A percentile compares a stretch with the other conserved stretches of the same genome.
phyloP scores from a whole-genome alignment of 2,329 filamentous ascomycete species.

The Penicillium palitans region DNA sequence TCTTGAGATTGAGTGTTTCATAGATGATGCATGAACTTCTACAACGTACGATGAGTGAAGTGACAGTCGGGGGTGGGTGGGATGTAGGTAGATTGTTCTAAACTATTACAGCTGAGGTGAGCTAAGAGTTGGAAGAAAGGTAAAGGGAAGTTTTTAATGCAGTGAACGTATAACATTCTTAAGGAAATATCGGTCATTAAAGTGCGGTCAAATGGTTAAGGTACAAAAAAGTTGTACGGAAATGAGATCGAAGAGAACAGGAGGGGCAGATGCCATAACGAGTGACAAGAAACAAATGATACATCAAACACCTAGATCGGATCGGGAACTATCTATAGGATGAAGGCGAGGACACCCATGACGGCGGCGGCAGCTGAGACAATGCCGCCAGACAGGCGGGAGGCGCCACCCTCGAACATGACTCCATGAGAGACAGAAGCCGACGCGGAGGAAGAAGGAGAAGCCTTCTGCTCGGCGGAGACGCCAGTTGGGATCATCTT shows the following conservation, averaged over 20 bases:
- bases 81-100: fast-evolving
- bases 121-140: fast-evolving
- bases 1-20: no score
- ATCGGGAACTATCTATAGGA: constrained; percentile 22
- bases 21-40: neutral
- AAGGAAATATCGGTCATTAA: constrained; percentile 14
- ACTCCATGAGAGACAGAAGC: constrained; percentile 18
- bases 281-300: constrained; percentile 10
- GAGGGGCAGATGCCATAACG: constrained; percentile 4
- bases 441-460: constrained; percentile 41
- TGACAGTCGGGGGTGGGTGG: fast-evolving
- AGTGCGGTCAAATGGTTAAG: neutral
- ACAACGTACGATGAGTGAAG: neutral
- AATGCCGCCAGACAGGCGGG: constrained; percentile 24
- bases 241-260: neutral
- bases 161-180: neutral
- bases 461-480: constrained; percentile 26
- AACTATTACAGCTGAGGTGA: neutral
- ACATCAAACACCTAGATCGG: neutral
- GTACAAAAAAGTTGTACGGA: constrained; percentile 9
- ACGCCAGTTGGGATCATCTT: constrained; percentile 45
- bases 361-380: constrained; percentile 27
- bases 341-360: constrained; percentile 30
- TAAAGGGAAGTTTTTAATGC: fast-evolving
- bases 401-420: constrained; percentile 30